Conservation (phyloP, 805 yeast species). For the Lipomyces kockii region DNA sequence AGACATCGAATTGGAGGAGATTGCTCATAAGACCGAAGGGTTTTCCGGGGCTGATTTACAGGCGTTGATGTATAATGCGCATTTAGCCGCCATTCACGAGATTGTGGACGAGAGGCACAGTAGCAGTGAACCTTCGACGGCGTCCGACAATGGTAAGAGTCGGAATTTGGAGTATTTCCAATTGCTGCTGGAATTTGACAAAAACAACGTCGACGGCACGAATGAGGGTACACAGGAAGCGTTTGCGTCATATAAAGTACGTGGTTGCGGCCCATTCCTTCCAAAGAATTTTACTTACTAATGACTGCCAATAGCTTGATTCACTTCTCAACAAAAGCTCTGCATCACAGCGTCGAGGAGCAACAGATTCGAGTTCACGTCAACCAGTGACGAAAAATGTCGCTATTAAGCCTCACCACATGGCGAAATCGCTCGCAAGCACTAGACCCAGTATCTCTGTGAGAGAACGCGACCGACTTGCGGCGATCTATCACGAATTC, state of each 20-base stretch:
- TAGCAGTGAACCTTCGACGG: neutral
- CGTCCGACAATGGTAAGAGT: neutral
- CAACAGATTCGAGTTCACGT: neutral
- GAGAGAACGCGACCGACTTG: slow-evolving; percentile 67
- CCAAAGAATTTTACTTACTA: neutral
- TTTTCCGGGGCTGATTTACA: slow-evolving; percentile 95
- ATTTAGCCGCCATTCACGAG: slow-evolving; percentile 75
- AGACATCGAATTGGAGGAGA: slow-evolving; percentile 52
- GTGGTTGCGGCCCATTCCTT: neutral
- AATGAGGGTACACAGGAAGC: neutral
- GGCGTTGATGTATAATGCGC: slow-evolving; percentile 89
- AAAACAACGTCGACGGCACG: neutral
- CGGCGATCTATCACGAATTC: slow-evolving; percentile 70
- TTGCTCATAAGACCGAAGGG: slow-evolving; percentile 70
- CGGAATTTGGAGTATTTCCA: slow-evolving; percentile 11
- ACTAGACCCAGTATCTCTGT: slow-evolving; percentile 89
- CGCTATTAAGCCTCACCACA: slow-evolving; percentile 57
- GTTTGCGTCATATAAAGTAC: neutral
- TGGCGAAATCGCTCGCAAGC: slow-evolving; percentile 65
- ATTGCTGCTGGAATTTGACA: neutral
- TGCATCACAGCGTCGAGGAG: neutral
- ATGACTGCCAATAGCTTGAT: neutral
- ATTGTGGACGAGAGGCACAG: slow-evolving; percentile 45
- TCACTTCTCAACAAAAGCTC: neutral
- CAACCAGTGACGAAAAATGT: slow-evolving; percentile 45